phyloP scores from a whole-genome alignment of 129 eudicot species.

The Silybum marianum region DNA sequence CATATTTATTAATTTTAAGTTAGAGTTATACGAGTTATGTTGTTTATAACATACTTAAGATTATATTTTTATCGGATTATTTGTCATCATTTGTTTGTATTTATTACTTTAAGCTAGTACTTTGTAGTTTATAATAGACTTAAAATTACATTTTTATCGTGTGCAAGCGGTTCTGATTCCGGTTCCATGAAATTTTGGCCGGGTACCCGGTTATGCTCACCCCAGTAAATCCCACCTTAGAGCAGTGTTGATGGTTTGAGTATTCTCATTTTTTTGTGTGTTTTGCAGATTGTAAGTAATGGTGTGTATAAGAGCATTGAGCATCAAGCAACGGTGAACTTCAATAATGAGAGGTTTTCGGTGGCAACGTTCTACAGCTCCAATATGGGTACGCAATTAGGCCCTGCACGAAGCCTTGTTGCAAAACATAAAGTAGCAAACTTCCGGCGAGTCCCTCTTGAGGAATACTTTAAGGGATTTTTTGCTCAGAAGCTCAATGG shows the following conservation, averaged over 20 bases:
- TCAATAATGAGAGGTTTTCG: slow-evolving; percentile 52
- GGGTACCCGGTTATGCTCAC: no score
- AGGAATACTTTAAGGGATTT: slow-evolving; percentile 48
- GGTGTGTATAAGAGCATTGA: slow-evolving; percentile 66
- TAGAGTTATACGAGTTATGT: no score
- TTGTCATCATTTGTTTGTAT: no score
- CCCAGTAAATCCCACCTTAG: background rate
- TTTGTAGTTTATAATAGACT: no score
- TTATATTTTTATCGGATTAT: no score
- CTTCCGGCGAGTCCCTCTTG: slow-evolving; percentile 45
- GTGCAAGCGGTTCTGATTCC: no score
- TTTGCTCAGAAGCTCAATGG: slow-evolving; percentile 59
- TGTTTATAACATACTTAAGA: no score
- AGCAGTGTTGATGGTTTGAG: background rate
- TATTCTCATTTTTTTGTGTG: background rate
- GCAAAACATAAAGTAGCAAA: slow-evolving; percentile 40
- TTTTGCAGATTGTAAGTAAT: slow-evolving; percentile 58
- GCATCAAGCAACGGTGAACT: slow-evolving; percentile 65
- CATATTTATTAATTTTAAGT: no score
- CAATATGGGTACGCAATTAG: slow-evolving; percentile 49
- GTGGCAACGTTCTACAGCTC: slow-evolving; percentile 60
- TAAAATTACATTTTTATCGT: no score
- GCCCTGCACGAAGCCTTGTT: slow-evolving; percentile 66
- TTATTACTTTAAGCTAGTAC: no score
- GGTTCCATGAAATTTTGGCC: no score